Base-by-base conservation (phyloP, 257 asterid genomes). In the Solanum gandarillasii region DNA sequence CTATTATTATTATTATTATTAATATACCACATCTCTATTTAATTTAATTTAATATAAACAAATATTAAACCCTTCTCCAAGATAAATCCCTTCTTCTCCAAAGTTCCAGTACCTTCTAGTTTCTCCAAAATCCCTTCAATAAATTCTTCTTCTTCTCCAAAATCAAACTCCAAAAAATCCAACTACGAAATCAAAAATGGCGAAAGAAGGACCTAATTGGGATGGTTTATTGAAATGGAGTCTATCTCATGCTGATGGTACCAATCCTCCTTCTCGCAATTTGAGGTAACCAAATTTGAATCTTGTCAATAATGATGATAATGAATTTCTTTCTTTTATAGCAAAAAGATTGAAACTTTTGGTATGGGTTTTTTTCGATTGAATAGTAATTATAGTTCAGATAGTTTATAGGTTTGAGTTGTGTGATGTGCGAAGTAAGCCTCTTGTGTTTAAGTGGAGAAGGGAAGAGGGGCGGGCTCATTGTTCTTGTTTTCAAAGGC, bases 221-320 rank as follows among this genome's bases (percentile, higher is more conserved):
- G 97, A 97, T 14, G 98, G 99, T 8, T 89, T 97, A 91, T 96
- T 96, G 0, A 97, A 97, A 75, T 97, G 99, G 99, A 96, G 99
- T 88, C 94, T 97, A 27, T 92, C 99, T 31, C 98, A 95, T 76
- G 82, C 99, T 12, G 98, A 97, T 87, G 96, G 94, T 6, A 94
- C 98, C 27, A 87, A 87, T 5, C 46, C 98, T 70, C 39, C 99
- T 70, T 13, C 96, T 85, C 95, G 98, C 73, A 92, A 90, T 88
- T 88, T 97, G 81, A 95, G 99, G 99, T 96, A 86, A 89, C 25
- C 39, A n/a, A 62, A 62, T 62, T 62, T 4, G 14, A 62, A 62
- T 62, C 71, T 60, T 8, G 68, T 58, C 5, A 34, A 34, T 58
- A 60, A 8, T 60, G 9, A n/a, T n/a, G n/a, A 58, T 58, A 4